Conservation (phyloP, 805 yeast species). For the Yueomyces sinensis region DNA sequence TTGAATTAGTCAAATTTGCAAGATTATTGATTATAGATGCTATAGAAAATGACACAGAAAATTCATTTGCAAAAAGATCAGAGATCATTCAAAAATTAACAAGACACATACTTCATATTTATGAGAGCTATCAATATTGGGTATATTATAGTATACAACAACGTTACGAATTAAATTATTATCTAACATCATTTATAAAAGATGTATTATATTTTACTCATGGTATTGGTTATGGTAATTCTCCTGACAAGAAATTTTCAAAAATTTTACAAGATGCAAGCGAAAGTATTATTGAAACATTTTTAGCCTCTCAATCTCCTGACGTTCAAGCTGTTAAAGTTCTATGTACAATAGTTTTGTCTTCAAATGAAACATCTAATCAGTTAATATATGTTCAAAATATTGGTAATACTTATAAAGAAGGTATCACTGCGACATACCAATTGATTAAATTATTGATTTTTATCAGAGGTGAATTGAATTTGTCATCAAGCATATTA, state of each 20-base stretch:
- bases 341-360: slow-evolving; percentile 9
- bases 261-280: slow-evolving; percentile 40
- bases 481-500: slow-evolving; percentile 44
- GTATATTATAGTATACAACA: slow-evolving; percentile 44
- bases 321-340: slow-evolving; percentile 30
- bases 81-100: slow-evolving; percentile 42
- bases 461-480: slow-evolving; percentile 38
- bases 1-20: slow-evolving; percentile 43
- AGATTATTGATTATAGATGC: slow-evolving; percentile 37
- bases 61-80: slow-evolving; percentile 32
- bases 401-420: slow-evolving; percentile 8
- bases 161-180: slow-evolving; percentile 46
- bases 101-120: slow-evolving; percentile 47
- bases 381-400: slow-evolving; percentile 1
- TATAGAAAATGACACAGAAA: slow-evolving; percentile 19
- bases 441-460: slow-evolving; percentile 45
- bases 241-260: slow-evolving; percentile 31
- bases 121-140: slow-evolving; percentile 66
- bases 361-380: slow-evolving; percentile 21
- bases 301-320: slow-evolving; percentile 38
- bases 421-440: slow-evolving; percentile 38
- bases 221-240: slow-evolving; percentile 34
- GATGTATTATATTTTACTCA: slow-evolving; percentile 40
- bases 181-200: slow-evolving; percentile 40
- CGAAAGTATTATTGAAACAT: slow-evolving; percentile 36